phyloP scores from a whole-genome alignment of 1,284 basidiomycete genomes.

The Leccinum fallax region DNA sequence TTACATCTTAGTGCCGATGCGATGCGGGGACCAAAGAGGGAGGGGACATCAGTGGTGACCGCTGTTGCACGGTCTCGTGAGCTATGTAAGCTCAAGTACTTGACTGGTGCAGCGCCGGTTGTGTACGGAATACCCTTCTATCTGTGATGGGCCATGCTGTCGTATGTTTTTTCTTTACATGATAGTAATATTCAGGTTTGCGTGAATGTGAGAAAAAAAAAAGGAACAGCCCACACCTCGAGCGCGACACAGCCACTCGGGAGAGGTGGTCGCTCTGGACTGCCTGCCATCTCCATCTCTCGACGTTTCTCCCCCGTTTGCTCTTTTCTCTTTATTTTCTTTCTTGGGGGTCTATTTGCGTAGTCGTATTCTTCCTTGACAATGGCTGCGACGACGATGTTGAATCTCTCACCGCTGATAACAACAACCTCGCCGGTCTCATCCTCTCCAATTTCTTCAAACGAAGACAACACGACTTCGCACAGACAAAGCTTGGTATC shows the following conservation, averaged over 20 bases:
- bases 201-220: conserved; percentile 7
- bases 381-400: conserved; percentile 17
- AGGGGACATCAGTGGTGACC: conserved; percentile 57
- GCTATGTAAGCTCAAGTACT: conserved; percentile 86
- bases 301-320: not conserved
- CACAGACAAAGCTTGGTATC: conserved; percentile 29
- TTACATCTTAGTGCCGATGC: conserved; percentile 57
- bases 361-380: not conserved
- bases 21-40: conserved; percentile 21
- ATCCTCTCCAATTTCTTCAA: conserved; percentile 14
- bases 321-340: not conserved
- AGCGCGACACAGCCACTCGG: conserved; percentile 20
- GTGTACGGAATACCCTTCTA: conserved; percentile 95
- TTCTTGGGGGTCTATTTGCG: not conserved
- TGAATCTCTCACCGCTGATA: conserved; percentile 12
- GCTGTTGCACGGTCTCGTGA: conserved; percentile 82
- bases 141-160: conserved; percentile 40
- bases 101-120: conserved; percentile 95
- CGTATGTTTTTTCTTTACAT: conserved; percentile 3
- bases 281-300: not conserved
- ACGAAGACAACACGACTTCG: conserved; percentile 13
- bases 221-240: not conserved
- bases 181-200: not conserved
- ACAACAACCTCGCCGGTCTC: conserved; percentile 9
- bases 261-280: conserved; percentile 1